Percentiles rank a stretch among this genome's conserved stretches.
phyloP scores from a whole-genome alignment of 139 green algal genomes.

The Chlamydomonas sp. region DNA sequence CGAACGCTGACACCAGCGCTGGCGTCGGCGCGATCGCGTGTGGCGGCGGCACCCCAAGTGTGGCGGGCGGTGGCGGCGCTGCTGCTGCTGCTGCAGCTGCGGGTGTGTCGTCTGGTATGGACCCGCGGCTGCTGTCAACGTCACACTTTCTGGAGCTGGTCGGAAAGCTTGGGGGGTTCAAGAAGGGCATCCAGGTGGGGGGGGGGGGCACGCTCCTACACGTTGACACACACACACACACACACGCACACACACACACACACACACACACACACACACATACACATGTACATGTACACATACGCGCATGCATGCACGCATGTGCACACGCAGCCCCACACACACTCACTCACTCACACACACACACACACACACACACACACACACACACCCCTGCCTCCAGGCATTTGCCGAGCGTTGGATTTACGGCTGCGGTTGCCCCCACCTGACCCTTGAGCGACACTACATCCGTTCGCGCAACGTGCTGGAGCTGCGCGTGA shows the following conservation, averaged over 20 bases:
- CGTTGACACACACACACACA: too few relatives aligned
- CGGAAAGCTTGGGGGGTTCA: not conserved
- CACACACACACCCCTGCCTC: too few relatives aligned
- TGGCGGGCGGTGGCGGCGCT: constrained; percentile 4
- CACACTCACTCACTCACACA: too few relatives aligned
- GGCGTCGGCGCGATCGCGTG: too few relatives aligned
- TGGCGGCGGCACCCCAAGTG: too few relatives aligned
- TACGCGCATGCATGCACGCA: too few relatives aligned
- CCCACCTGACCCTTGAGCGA: constrained; percentile 4
- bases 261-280: too few relatives aligned
- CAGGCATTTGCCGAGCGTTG: constrained; percentile 35
- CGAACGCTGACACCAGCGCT: too few relatives aligned
- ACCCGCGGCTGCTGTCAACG: constrained; percentile 5
- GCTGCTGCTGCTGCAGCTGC: not conserved
- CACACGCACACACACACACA: too few relatives aligned
- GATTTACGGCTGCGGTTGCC: constrained; percentile 29
- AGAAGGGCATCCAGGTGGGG: not conserved
- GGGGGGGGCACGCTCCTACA: not conserved
- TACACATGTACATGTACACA: too few relatives aligned
- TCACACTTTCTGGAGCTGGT: constrained; percentile 11
- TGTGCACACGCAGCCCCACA: too few relatives aligned
- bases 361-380: too few relatives aligned
- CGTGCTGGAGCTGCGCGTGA: constrained; percentile 6
- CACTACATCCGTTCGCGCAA: constrained; percentile 9
- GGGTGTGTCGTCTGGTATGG: not conserved